These are phyloP conservation scores for Annulohypoxylon stygium DNA, from an alignment of 495 filamentous ascomycete species.

Conservation along the genomic window DNA sequence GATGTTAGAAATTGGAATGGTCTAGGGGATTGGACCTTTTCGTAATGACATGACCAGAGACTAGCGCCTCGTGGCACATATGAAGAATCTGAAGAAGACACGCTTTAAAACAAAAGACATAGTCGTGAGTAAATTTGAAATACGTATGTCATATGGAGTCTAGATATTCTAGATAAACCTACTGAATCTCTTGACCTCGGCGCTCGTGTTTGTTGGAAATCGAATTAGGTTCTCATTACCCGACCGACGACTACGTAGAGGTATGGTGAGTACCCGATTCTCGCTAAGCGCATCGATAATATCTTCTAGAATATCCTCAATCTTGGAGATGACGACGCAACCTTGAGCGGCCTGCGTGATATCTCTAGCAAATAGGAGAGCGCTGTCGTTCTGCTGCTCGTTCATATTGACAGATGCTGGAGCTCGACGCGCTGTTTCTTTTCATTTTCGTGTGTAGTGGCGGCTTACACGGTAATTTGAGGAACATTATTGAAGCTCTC, in stretches of 20 bases:
- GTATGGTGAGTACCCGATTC: constrained; percentile 62
- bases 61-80: constrained; percentile 76
- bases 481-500: too few relatives aligned
- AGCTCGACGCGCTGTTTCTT: background rate
- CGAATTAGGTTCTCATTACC: constrained; percentile 39
- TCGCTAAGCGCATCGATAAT: constrained; percentile 63
- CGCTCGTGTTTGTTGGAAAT: constrained; percentile 56
- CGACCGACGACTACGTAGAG: constrained; percentile 48
- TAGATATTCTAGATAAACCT: constrained; percentile 8
- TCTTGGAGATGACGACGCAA: constrained; percentile 58
- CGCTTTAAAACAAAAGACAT: constrained; percentile 41
- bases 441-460: background rate
- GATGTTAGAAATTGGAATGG: background rate
- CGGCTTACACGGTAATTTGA: too few relatives aligned
- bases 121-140: constrained; percentile 9
- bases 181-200: constrained; percentile 60
- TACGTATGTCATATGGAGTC: background rate
- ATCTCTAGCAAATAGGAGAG: constrained; percentile 11
- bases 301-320: constrained; percentile 66
- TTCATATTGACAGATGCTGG: constrained; percentile 16
- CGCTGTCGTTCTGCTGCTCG: background rate
- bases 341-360: constrained; percentile 32
- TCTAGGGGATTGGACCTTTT: constrained; percentile 72
- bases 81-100: constrained; percentile 75
- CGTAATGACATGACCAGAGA: constrained; percentile 72